These are phyloP conservation scores for Setaria viridis DNA, from an alignment of 202 grass and related monocot species.

Conservation along the genomic window DNA sequence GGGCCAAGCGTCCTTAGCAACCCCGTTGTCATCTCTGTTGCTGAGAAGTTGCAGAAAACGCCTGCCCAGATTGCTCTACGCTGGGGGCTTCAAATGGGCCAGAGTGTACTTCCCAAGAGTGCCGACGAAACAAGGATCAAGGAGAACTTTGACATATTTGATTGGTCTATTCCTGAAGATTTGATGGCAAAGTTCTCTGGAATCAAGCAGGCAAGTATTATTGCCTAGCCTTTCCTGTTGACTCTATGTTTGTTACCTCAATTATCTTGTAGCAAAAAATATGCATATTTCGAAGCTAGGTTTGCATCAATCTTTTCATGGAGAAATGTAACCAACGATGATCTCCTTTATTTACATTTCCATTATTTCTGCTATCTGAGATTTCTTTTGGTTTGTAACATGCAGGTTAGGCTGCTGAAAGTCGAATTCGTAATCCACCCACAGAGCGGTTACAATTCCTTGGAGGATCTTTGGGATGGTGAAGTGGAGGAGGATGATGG, in stretches of 20 bases:
- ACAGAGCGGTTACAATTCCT: constrained; percentile 47
- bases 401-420: constrained; percentile 61
- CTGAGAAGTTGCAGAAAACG: constrained; percentile 44
- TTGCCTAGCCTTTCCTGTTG: not conserved
- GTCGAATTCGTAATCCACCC: constrained; percentile 55
- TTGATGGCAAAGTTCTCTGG: constrained; percentile 56
- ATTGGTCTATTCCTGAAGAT: constrained; percentile 68
- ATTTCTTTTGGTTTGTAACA: constrained; percentile 22
- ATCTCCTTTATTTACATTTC: not conserved
- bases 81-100: constrained; percentile 71
- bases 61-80: constrained; percentile 62
- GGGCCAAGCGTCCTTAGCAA: constrained; percentile 51
- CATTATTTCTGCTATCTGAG: constrained; percentile 22
- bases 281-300: not conserved
- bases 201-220: constrained; percentile 57
- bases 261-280: not conserved
- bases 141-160: constrained; percentile 64
- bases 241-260: constrained; percentile 1
- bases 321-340: not conserved
- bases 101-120: constrained; percentile 76
- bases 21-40: constrained; percentile 45
- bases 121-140: constrained; percentile 57
- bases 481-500: constrained; percentile 48
- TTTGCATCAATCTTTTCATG: not conserved
- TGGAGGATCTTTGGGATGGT: constrained; percentile 67